Percentiles rank a stretch among this genome's conserved stretches.
Conservation (phyloP, 345 rosid genomes). For the Brassica carinata region DNA sequence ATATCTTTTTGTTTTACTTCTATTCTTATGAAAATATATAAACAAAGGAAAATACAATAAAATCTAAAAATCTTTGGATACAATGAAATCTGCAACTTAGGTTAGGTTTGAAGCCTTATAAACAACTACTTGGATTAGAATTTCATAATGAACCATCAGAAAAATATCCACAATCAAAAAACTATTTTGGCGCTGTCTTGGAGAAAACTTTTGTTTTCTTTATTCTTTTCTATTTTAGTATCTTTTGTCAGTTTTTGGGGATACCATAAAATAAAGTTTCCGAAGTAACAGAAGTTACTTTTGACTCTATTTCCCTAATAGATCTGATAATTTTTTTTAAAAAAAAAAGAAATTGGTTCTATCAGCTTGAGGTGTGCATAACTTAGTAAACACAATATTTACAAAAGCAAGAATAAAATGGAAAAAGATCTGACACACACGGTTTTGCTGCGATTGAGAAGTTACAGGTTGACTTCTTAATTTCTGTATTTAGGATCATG, state of each 20-base stretch:
- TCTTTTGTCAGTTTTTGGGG: background rate
- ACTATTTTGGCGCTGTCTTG: background rate
- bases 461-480: too few relatives aligned
- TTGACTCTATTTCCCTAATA: background rate
- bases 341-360: background rate
- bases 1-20: background rate
- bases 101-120: too few relatives aligned
- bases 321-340: too few relatives aligned
- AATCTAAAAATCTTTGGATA: background rate
- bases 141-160: background rate
- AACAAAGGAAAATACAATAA: background rate
- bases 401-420: too few relatives aligned
- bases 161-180: too few relatives aligned
- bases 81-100: too few relatives aligned
- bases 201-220: background rate
- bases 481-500: too few relatives aligned
- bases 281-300: background rate
- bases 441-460: too few relatives aligned
- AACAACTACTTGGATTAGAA: background rate
- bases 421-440: too few relatives aligned
- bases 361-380: background rate
- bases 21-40: background rate
- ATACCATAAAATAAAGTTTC: too few relatives aligned
- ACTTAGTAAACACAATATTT: background rate
- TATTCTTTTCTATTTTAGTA: background rate